These are phyloP conservation scores for Aspergillus sergii DNA, from an alignment of 2,329 filamentous ascomycete genomes.

Conservation along the genomic window DNA sequence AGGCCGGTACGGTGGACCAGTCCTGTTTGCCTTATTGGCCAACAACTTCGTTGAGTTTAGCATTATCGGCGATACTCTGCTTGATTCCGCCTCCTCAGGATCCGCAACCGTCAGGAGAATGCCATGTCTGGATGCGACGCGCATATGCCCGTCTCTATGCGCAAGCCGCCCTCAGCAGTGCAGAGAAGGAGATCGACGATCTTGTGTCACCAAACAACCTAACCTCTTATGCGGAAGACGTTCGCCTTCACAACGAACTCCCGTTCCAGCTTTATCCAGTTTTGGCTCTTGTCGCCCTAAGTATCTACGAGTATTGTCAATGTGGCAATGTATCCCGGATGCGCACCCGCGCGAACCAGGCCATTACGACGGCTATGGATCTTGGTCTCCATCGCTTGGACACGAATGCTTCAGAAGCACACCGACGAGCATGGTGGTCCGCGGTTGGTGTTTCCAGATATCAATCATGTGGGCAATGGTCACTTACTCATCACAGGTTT, in stretches of 20 bases:
- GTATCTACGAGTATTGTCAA: conserved; percentile 26
- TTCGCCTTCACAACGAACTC: not conserved
- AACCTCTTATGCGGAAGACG: not conserved
- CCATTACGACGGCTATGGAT: conserved; percentile 27
- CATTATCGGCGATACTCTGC: not conserved
- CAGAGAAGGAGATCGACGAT: conserved; percentile 21
- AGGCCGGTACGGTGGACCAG: not conserved
- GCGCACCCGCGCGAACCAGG: conserved; percentile 25
- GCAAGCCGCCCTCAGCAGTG: conserved; percentile 18
- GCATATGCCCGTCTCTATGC: conserved; percentile 26
- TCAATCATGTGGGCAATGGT: not conserved
- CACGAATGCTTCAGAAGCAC: conserved; percentile 16
- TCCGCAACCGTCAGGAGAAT: not conserved
- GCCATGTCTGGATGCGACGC: conserved; percentile 13
- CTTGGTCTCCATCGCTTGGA: conserved; percentile 22
- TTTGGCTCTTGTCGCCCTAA: conserved; percentile 20
- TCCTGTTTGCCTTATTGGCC: conserved; percentile 3
- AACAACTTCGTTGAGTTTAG: conserved; percentile 1
- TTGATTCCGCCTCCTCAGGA: conserved; percentile 3
- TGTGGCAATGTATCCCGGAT: conserved; percentile 24
- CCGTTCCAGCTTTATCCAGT: conserved; percentile 20
- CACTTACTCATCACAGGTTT: not conserved
- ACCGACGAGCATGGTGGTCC: conserved; percentile 24
- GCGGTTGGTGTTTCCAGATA: not conserved
- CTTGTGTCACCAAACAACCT: conserved; percentile 8